Evolutionary conservation across 352 stramenopile genomes (phyloP), one percentile per base, ranked within the genome.

Genomic region (Phytophthora aleatoria): DNA sequence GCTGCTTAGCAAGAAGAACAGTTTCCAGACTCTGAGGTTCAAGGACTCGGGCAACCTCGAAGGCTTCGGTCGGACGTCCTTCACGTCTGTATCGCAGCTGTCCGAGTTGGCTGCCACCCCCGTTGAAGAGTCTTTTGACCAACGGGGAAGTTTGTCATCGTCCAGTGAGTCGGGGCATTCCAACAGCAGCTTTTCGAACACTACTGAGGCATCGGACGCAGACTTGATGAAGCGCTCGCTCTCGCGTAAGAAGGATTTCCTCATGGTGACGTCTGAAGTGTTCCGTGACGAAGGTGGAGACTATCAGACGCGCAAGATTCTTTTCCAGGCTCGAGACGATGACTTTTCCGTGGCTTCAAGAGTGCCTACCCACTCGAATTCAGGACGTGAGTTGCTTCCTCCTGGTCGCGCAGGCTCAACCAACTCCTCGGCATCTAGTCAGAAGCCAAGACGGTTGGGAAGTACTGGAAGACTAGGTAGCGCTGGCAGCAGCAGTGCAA

Each of bases 261-360:
- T 96, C 43, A 96, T 96, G 89, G 87, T 96, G 26, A 96, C 87
- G 12, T 94, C 85, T 0, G 86, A 96, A 50, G 88, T 96, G n/a
- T 95, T 96, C 42, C 86, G 86, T 51, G 78, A 90, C 54, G 81
- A 95, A 64, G 84, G 85, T 8, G 88, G 88, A 16, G 88, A 92
- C 68, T 95, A 91, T 54, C 88, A 96, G 59, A 86, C 83, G 27
- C 84, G 88, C n/a, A 96, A 96, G 59, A 91, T 96, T 67, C 67
- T 96, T 2, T 96, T 96, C 57, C 88, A 96, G 53, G 86, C 88
- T 15, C 78, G 75, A n/a, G 80, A 91, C 43, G 81, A 96, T 45
- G 86, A 96, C 45, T 96, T 96, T 38, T 94, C 84, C 3, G 85
- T 95, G 35, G 88, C 86, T 16, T 94, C 88, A 16, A 76, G 86